These are phyloP conservation scores for Candida nemodendra DNA, from an alignment of 805 yeast species.

Conservation along the genomic window DNA sequence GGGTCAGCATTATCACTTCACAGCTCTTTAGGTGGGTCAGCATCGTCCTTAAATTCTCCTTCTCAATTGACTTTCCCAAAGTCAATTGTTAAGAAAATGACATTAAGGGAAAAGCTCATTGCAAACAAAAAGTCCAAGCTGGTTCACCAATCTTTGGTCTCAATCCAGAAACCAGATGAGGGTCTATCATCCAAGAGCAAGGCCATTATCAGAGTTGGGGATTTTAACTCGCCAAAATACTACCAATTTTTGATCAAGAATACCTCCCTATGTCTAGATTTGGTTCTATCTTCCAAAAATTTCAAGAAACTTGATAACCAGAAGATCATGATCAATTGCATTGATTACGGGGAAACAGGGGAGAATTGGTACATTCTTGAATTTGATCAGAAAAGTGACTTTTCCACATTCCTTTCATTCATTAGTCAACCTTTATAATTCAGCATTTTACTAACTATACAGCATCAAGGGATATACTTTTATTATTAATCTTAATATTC, in stretches of 20 bases:
- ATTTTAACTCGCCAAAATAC: constrained; percentile 9
- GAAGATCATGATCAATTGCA: constrained; percentile 14
- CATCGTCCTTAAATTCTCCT: constrained; percentile 1
- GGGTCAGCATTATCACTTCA: constrained; percentile 5
- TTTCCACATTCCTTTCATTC: constrained; percentile 6
- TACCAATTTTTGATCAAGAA: constrained; percentile 14
- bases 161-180: constrained; percentile 7
- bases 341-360: constrained; percentile 14
- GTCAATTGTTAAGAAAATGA: constrained; percentile 3
- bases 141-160: constrained; percentile 11
- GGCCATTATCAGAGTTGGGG: constrained; percentile 15
- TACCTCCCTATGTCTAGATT: constrained; percentile 12
- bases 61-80: constrained; percentile 6
- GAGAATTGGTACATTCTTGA: constrained; percentile 14
- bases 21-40: no score
- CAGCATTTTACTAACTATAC: background rate
- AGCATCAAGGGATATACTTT: background rate
- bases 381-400: constrained; percentile 10
- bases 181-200: constrained; percentile 4
- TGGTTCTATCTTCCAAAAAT: constrained; percentile 8
- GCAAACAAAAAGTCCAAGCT: constrained; percentile 7
- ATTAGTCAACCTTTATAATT: constrained; percentile 1
- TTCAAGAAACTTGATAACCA: constrained; percentile 10
- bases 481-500: no score
- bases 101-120: constrained; percentile 5